Evolutionary conservation across 495 filamentous ascomycete genomes (phyloP).

Genomic region (Penicillium paxilli): DNA sequence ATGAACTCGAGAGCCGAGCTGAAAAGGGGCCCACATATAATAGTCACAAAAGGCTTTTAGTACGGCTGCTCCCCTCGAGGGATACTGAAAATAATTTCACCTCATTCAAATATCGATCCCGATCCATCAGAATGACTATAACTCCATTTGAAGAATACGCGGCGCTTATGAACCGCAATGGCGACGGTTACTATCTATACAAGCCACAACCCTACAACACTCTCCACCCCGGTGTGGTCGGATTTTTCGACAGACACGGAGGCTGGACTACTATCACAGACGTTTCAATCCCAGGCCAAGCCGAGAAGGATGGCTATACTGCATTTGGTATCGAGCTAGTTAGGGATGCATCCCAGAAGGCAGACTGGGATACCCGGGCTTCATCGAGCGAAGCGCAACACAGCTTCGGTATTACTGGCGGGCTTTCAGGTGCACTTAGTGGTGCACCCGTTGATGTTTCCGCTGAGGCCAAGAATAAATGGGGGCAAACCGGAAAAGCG

Average conservation of each 20-base stretch:
- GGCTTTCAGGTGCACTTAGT: slow-evolving; percentile 2
- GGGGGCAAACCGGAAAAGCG: slow-evolving; percentile 4
- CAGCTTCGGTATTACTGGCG: slow-evolving; percentile 2
- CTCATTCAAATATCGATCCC: too few relatives aligned
- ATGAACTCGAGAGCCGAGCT: too few relatives aligned
- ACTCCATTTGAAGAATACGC: slow-evolving; percentile 18
- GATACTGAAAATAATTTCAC: too few relatives aligned
- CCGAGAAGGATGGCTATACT: slow-evolving; percentile 9
- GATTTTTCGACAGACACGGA: slow-evolving; percentile 11
- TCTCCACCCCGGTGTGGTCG: slow-evolving; percentile 12
- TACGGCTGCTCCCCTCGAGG: too few relatives aligned
- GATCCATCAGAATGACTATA: too few relatives aligned
- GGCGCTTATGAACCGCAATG: slow-evolving; percentile 9
- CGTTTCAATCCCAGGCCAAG: slow-evolving; percentile 6
- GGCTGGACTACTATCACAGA: slow-evolving; percentile 11
- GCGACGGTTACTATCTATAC: slow-evolving; percentile 7
- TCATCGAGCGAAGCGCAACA: slow-evolving; percentile 3
- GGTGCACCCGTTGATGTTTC: slow-evolving; percentile 13
- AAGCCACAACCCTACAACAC: slow-evolving; percentile 5
- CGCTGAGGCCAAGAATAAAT: slow-evolving; percentile 11
- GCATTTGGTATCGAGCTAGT: background rate
- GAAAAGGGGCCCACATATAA: too few relatives aligned
- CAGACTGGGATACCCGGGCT: slow-evolving; percentile 3
- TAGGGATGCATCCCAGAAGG: background rate
- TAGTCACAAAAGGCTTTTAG: too few relatives aligned